phyloP scores from a whole-genome alignment of 2,329 filamentous ascomycete genomes.

The Xylaria arbuscula region DNA sequence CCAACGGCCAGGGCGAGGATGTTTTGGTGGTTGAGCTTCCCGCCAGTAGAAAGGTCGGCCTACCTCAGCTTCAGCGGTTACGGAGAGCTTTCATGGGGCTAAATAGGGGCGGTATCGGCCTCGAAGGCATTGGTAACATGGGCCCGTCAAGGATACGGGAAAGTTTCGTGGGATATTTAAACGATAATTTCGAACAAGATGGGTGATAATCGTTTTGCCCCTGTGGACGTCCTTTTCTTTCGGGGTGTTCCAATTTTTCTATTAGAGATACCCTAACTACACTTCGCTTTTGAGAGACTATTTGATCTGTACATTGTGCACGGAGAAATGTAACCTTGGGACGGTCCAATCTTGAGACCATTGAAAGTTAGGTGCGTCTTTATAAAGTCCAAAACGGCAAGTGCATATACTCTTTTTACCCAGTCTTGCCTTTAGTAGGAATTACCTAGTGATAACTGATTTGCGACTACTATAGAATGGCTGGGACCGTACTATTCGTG shows the following conservation, averaged over 20 bases:
- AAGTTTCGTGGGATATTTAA: conserved; percentile 74
- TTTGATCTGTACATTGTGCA: neutral
- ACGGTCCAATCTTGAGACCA: neutral
- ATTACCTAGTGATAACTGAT: too few species aligned
- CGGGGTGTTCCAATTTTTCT: neutral
- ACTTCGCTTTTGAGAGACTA: neutral
- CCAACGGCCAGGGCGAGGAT: conserved; percentile 51
- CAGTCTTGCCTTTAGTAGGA: too few species aligned
- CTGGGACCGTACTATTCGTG: too few species aligned
- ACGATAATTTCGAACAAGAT: conserved; percentile 71
- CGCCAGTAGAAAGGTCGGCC: conserved; percentile 68
- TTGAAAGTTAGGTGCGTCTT: conserved; percentile 11
- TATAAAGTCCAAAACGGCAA: too few species aligned
- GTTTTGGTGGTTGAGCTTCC: conserved; percentile 73
- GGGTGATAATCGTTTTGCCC: conserved; percentile 51
- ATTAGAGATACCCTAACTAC: conserved; percentile 18
- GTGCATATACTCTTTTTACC: too few species aligned
- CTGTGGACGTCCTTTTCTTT: conserved; percentile 3
- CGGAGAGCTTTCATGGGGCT: conserved; percentile 81
- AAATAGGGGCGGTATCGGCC: conserved; percentile 75
- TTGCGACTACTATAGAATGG: too few species aligned
- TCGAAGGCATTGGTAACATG: conserved; percentile 66
- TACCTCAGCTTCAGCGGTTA: conserved; percentile 81
- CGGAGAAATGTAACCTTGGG: neutral
- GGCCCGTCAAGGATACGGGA: conserved; percentile 66